These are phyloP conservation scores for Thyridium curvatum DNA, from an alignment of 2,329 filamentous ascomycete genomes.

Conservation along the genomic window DNA sequence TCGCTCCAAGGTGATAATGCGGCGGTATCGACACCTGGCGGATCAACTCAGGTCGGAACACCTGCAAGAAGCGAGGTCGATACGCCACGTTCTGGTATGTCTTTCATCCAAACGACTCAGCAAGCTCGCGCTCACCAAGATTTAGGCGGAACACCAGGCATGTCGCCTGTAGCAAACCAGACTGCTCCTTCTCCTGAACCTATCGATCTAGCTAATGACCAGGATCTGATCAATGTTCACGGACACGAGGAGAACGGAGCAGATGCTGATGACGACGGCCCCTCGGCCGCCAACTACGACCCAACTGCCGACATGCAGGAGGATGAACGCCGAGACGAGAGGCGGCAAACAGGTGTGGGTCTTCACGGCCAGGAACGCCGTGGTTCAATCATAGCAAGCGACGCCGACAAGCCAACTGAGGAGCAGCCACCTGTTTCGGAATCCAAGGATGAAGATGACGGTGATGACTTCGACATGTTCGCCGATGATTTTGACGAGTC, in stretches of 20 bases:
- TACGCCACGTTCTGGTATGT: slow-evolving; percentile 44
- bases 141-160: slow-evolving; percentile 19
- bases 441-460: slow-evolving; percentile 46
- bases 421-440: slow-evolving; percentile 18
- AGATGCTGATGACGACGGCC: slow-evolving; percentile 54
- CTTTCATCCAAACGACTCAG: too few species aligned
- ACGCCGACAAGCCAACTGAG: slow-evolving; percentile 17
- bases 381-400: slow-evolving; percentile 16
- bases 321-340: slow-evolving; percentile 65
- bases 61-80: slow-evolving; percentile 26
- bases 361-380: slow-evolving; percentile 34
- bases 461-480: slow-evolving; percentile 83
- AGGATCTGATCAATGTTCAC: slow-evolving; percentile 59
- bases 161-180: slow-evolving; percentile 29
- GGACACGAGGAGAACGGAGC: slow-evolving; percentile 25
- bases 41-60: slow-evolving; percentile 37
- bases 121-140: background rate
- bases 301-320: slow-evolving; percentile 84
- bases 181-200: slow-evolving; percentile 49
- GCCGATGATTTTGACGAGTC: slow-evolving; percentile 70
- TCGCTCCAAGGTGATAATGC: slow-evolving; percentile 60
- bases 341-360: slow-evolving; percentile 51
- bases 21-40: slow-evolving; percentile 44
- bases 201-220: slow-evolving; percentile 60
- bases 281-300: slow-evolving; percentile 91